These are phyloP conservation scores for Physcia stellaris DNA, from an alignment of 495 filamentous ascomycete species.

Conservation along the genomic window DNA sequence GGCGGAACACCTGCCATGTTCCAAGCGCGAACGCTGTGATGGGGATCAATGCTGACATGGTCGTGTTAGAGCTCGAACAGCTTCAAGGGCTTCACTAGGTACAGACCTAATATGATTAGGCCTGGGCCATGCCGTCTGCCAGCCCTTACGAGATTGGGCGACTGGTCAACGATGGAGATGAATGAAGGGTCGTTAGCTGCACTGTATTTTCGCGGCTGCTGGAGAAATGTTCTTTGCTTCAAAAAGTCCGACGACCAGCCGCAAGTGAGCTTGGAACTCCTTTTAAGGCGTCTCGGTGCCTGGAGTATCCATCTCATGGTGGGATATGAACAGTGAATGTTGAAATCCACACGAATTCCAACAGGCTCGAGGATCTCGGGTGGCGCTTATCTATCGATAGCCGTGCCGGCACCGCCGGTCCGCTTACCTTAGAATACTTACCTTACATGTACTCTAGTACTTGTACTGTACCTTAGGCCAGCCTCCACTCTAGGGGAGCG, in stretches of 20 bases:
- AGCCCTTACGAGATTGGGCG: slow-evolving; percentile 58
- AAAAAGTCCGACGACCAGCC: no score
- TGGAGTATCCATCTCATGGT: no score
- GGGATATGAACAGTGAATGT: no score
- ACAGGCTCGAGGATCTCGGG: no score
- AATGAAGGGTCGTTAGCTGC: slow-evolving; percentile 59
- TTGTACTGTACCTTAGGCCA: not conserved
- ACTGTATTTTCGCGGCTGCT: no score
- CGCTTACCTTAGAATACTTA: no score
- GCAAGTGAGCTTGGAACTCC: no score
- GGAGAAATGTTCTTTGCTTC: no score
- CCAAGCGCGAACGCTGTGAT: slow-evolving; percentile 81
- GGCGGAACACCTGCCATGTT: slow-evolving; percentile 89
- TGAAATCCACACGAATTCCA: no score
- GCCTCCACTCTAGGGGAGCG: not conserved
- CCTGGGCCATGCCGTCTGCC: slow-evolving; percentile 67
- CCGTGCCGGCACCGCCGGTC: no score
- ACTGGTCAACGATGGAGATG: slow-evolving; percentile 73
- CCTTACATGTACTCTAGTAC: slow-evolving; percentile 14
- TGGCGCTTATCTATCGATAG: no score
- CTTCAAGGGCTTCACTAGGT: not conserved
- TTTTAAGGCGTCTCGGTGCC: no score
- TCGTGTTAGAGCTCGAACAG: not conserved
- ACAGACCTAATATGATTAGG: slow-evolving; percentile 60
- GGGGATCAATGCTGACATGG: slow-evolving; percentile 69